Evolutionary conservation across 177 flowering plant species (phyloP).

Genomic region (Tripterygium wilfordii): DNA sequence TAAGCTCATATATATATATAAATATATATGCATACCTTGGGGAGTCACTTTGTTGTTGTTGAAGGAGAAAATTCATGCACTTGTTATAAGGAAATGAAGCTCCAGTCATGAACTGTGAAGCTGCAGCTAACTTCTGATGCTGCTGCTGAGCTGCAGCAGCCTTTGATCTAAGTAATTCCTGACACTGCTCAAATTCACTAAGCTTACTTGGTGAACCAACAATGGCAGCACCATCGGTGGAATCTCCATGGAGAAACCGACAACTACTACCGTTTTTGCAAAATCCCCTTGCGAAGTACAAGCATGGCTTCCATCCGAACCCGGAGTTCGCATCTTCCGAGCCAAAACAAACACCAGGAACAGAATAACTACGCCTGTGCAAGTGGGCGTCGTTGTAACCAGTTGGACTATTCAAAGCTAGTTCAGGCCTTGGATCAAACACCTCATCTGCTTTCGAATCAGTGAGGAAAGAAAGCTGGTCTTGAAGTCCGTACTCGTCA

Average conservation of each 20-base stretch:
- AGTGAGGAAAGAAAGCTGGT: slow-evolving; percentile 25
- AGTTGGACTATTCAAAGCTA: slow-evolving; percentile 2
- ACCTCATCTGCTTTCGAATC: slow-evolving; percentile 20
- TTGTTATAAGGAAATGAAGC: slow-evolving; percentile 34
- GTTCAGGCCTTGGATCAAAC: slow-evolving; percentile 11
- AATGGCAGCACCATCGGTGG: slow-evolving; percentile 16
- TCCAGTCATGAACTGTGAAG: slow-evolving; percentile 35
- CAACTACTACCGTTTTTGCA: no score
- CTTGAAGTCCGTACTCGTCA: slow-evolving; percentile 22
- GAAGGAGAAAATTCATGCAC: slow-evolving; percentile 28
- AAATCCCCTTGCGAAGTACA: no score
- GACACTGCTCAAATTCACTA: slow-evolving; percentile 57
- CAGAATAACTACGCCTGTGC: slow-evolving; percentile 65
- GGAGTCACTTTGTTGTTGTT: slow-evolving; percentile 28
- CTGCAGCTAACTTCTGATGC: slow-evolving; percentile 28
- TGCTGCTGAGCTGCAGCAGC: slow-evolving; percentile 40
- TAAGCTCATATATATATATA: no score
- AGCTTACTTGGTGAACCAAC: slow-evolving; percentile 46
- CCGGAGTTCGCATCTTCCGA: slow-evolving; percentile 36
- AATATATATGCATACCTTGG: slow-evolving; percentile 28
- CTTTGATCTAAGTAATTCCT: slow-evolving; percentile 57
- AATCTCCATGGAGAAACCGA: slow-evolving; percentile 54
- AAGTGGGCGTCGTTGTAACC: slow-evolving; percentile 6
- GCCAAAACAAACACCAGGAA: slow-evolving; percentile 41
- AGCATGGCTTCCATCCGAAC: no score